Evolutionary conservation across 225 moss, liverwort and hornwort genomes (phyloP).

Genomic region (Physcomitrellopsis africana): DNA sequence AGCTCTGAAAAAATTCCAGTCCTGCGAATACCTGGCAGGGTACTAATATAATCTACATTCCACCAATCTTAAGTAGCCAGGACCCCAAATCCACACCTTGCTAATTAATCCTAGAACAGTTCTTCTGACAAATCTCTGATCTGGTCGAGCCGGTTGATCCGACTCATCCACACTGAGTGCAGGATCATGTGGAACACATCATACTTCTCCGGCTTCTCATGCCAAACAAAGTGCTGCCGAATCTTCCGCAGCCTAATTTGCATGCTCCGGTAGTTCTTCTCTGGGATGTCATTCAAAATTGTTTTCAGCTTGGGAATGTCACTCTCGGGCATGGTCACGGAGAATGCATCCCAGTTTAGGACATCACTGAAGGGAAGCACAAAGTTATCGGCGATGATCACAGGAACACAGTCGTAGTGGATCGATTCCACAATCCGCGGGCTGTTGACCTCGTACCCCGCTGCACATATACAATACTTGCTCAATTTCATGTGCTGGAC

Average conservation of each 20-base stretch:
- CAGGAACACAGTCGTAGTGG: slow-evolving; percentile 85
- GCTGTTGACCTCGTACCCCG: slow-evolving; percentile 89
- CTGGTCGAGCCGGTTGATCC: slow-evolving; percentile 49
- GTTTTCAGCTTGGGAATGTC: slow-evolving; percentile 69
- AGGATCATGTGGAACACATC: slow-evolving; percentile 89
- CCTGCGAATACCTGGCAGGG: no score
- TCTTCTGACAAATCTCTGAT: no score
- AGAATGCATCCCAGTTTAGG: slow-evolving; percentile 76
- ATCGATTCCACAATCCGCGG: slow-evolving; percentile 88
- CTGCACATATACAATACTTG: slow-evolving; percentile 87
- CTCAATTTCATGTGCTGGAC: slow-evolving; percentile 73
- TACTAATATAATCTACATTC: no score
- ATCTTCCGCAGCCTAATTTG: slow-evolving; percentile 58
- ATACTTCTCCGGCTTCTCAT: slow-evolving; percentile 59
- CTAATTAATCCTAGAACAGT: no score
- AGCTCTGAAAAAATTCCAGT: no score
- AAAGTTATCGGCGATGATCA: slow-evolving; percentile 82
- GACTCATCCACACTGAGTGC: slow-evolving; percentile 84
- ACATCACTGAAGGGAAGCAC: slow-evolving; percentile 80
- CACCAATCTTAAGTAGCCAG: no score
- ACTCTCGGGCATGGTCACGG: slow-evolving; percentile 60
- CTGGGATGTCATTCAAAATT: slow-evolving; percentile 50
- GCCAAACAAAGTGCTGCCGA: slow-evolving; percentile 76
- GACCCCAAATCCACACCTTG: no score
- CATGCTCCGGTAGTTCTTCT: slow-evolving; percentile 52